Evolutionary conservation across 768 basidiomycete genomes (phyloP), one percentile per base, ranked within the genome.

Genomic region (Lactifluus hygrophoroides): DNA sequence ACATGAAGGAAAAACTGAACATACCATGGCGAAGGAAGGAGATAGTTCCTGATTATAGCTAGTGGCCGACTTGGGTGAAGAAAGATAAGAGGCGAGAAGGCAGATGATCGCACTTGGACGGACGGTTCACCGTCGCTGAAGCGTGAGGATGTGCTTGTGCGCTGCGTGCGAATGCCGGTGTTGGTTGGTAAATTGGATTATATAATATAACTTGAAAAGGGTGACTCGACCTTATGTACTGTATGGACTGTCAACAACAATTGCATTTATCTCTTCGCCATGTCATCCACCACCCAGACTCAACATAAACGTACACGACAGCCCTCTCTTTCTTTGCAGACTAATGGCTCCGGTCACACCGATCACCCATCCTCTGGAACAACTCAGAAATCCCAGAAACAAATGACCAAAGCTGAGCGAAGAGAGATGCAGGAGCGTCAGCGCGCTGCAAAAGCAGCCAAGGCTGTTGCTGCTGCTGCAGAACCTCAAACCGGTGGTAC

Each of bases 331-430:
- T 37, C 45, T 14, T 21, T 53, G 34, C 60, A 61, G 40, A n/a
- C 51, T 10, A 52, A 56, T 42, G 51, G 45, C 19, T 14, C 50
- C 3, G 13, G 27, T 21, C 53, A 44, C 38, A 56, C 13, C 35
- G 59, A 63, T 5, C 38, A 49, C 13, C 19, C 59, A 1, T 9
- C 47, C 17, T 21, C 47, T 23, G 47, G 28, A 42, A 10, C 32
- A 16, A 19, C 59, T 19, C 37, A 7, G 13, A 66, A 68, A 16
- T 51, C 64, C 10, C 66, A 69, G 51, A 69, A 69, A 55, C 69
- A 68, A 46, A 64, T 71, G 59, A 69, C 73, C 3, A 76, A 76
- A 58, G 69, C 70, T 17, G 69, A 70, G 54, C 60, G 60, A 44
- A 64, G 65, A 28, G 66, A 62, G 28, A 17, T 66, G 11, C 65